phyloP scores from a whole-genome alignment of 176 grass and related monocot species.

The Aegilops bicornis region DNA sequence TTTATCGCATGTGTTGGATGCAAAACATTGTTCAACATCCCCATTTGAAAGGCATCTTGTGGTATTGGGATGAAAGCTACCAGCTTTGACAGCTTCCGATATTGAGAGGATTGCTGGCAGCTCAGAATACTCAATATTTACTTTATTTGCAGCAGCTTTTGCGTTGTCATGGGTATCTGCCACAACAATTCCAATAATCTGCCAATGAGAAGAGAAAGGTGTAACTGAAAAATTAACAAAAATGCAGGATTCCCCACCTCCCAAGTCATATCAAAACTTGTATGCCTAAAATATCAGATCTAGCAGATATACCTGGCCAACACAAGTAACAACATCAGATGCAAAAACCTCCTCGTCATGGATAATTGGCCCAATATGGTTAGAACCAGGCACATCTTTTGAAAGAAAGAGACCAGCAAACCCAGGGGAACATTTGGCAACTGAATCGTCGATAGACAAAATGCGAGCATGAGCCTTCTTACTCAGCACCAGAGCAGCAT shows the following conservation, averaged over 20 bases:
- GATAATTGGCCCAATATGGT: constrained; percentile 63
- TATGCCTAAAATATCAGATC: constrained; percentile 28
- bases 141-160: constrained; percentile 77
- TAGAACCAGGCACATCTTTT: constrained; percentile 73
- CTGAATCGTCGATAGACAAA: constrained; percentile 77
- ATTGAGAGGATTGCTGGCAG: constrained; percentile 87
- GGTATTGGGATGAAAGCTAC: constrained; percentile 85
- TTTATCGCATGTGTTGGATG: constrained; percentile 57
- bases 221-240: background rate
- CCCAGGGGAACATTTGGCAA: constrained; percentile 76
- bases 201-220: constrained; percentile 37
- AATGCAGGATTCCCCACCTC: background rate
- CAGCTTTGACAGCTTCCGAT: constrained; percentile 62
- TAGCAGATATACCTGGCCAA: constrained; percentile 82
- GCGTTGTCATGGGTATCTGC: constrained; percentile 98
- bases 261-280: constrained; percentile 27
- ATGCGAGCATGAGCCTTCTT: constrained; percentile 86
- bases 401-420: constrained; percentile 79
- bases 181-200: constrained; percentile 92
- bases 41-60: constrained; percentile 69
- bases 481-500: constrained; percentile 90
- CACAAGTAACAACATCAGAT: constrained; percentile 88
- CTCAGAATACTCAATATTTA: constrained; percentile 75
- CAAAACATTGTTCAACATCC: constrained; percentile 74
- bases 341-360: constrained; percentile 94